Percentiles rank a stretch among this genome's conserved stretches.
Evolutionary conservation across 2,329 filamentous ascomycete species (phyloP).

Genomic region (Arthroderma uncinatum): DNA sequence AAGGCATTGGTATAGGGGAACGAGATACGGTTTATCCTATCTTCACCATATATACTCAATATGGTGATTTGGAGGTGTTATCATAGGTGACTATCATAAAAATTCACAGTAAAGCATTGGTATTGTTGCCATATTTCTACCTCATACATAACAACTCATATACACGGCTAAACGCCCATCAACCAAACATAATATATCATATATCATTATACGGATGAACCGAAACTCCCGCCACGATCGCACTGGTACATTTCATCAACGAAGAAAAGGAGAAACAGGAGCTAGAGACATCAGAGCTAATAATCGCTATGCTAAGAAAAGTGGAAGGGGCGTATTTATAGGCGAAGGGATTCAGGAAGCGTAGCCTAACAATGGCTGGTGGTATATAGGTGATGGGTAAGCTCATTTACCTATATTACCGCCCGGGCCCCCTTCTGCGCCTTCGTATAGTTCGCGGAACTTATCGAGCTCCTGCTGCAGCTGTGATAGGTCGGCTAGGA

Average conservation of each 20-base stretch:
- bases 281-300: not conserved
- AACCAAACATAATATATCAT: not conserved
- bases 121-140: not conserved
- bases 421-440: not conserved
- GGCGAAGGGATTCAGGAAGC: not conserved
- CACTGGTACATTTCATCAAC: too few relatives aligned
- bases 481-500: constrained; percentile 60
- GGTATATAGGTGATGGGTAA: not conserved
- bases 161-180: not conserved
- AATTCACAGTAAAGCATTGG: not conserved
- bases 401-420: not conserved
- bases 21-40: too few relatives aligned
- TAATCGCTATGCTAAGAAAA: not conserved
- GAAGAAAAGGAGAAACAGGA: not conserved
- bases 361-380: not conserved
- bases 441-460: constrained; percentile 28
- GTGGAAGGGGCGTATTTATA: not conserved
- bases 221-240: not conserved
- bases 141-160: too few relatives aligned
- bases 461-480: constrained; percentile 67
- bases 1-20: too few relatives aligned
- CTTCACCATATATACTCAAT: too few relatives aligned
- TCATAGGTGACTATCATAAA: too few relatives aligned
- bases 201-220: not conserved
- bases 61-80: too few relatives aligned